Evolutionary conservation across 1,284 basidiomycete species (phyloP).

Genomic region (Ustilago esculenta): DNA sequence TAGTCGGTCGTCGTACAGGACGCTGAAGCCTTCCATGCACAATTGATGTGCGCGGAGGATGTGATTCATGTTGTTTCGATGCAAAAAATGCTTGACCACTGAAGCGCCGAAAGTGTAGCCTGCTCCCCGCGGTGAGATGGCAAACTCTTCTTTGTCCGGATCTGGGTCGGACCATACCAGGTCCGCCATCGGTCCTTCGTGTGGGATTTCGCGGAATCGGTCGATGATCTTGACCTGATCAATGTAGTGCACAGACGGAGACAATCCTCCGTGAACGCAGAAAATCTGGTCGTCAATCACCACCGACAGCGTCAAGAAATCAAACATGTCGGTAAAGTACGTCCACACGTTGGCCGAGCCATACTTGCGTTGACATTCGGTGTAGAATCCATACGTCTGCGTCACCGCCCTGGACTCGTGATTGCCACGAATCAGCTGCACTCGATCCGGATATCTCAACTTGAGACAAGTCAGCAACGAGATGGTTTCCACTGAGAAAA

Average conservation of each 20-base stretch:
- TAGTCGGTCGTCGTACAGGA: conserved; percentile 91
- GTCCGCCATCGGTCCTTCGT: conserved; percentile 99
- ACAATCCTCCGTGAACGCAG: conserved; percentile 96
- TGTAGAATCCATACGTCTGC: conserved; percentile 98
- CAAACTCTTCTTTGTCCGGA: conserved; percentile 98
- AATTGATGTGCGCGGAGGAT: conserved; percentile 97
- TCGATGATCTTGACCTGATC: conserved; percentile 99
- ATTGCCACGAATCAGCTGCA: conserved; percentile 96
- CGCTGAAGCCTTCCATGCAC: conserved; percentile 98
- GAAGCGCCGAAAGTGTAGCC: conserved; percentile 99
- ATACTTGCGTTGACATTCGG: conserved; percentile 97
- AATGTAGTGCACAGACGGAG: conserved; percentile 97
- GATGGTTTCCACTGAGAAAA: conserved; percentile 98
- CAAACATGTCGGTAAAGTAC: conserved; percentile 99
- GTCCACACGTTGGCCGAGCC: conserved; percentile 91
- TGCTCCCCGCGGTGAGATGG: conserved; percentile 95
- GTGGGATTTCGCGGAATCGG: conserved; percentile 98
- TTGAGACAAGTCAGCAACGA: conserved; percentile 96
- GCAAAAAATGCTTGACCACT: conserved; percentile 93
- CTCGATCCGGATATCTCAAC: conserved; percentile 93
- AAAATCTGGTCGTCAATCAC: conserved; percentile 99
- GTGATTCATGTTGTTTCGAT: conserved; percentile 94
- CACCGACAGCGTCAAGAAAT: conserved; percentile 94
- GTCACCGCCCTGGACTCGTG: conserved; percentile 98
- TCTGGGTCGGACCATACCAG: conserved; percentile 99